Percentiles rank a stretch among this genome's conserved stretches.
Conservation (phyloP, 352 stramenopile species). For the Phytopythium delawarense region DNA sequence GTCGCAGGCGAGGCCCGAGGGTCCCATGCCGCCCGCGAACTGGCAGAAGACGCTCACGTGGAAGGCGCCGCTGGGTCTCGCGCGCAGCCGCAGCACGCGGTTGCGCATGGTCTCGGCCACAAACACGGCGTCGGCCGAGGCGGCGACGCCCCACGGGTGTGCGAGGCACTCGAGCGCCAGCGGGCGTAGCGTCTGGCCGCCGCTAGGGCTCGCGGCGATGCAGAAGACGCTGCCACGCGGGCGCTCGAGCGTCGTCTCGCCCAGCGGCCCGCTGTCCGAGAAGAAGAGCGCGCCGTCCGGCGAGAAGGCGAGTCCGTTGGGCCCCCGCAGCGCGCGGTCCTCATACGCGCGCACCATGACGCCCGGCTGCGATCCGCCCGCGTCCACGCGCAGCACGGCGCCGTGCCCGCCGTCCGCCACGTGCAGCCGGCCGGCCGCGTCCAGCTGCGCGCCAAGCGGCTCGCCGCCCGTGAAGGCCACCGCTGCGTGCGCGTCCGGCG, state of each 20-base stretch:
- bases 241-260: conserved; percentile 82
- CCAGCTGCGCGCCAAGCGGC: conserved; percentile 61
- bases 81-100: conserved; percentile 62
- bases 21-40: conserved; percentile 75
- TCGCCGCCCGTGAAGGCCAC: conserved; percentile 69
- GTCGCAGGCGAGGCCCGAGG: conserved; percentile 70
- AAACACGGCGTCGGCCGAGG: conserved; percentile 44
- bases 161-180: conserved; percentile 72
- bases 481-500: conserved; percentile 38
- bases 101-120: conserved; percentile 82
- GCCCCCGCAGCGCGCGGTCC: conserved; percentile 65
- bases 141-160: conserved; percentile 67
- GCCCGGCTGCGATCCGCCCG: conserved; percentile 40
- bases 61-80: conserved; percentile 61
- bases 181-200: conserved; percentile 70
- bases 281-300: conserved; percentile 73
- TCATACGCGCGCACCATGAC: conserved; percentile 85
- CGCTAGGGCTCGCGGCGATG: conserved; percentile 57
- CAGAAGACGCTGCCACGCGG: conserved; percentile 74
- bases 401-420: conserved; percentile 68
- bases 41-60: conserved; percentile 82
- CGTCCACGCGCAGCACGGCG: conserved; percentile 65
- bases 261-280: conserved; percentile 78
- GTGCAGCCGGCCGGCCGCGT: conserved; percentile 53
- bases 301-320: conserved; percentile 61